phyloP scores from a whole-genome alignment of 331 rosid genomes.

The Prunus yedoensis region DNA sequence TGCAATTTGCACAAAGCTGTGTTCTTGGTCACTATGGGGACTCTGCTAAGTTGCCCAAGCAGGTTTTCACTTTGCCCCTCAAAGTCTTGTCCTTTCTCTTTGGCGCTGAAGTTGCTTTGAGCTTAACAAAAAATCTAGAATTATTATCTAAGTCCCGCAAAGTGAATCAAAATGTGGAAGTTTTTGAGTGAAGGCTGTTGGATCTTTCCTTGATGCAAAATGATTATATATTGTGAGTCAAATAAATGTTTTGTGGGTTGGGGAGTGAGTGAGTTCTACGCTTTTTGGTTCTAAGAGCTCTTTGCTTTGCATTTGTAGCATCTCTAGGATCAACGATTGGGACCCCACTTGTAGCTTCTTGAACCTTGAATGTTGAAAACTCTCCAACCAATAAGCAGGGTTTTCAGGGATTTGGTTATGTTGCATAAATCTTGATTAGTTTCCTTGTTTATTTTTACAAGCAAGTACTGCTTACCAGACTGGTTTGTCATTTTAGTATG shows the following conservation, averaged over 20 bases:
- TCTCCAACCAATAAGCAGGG: too few species aligned
- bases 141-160: neutral
- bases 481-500: neutral
- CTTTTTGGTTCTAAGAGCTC: too few species aligned
- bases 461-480: neutral
- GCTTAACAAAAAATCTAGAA: neutral
- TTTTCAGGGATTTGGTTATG: neutral
- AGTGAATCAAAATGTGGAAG: neutral
- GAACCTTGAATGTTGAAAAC: neutral
- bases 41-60: slow-evolving; percentile 61
- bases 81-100: neutral
- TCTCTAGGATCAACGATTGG: too few species aligned
- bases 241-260: too few species aligned
- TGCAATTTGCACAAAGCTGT: slow-evolving; percentile 66
- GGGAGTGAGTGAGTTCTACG: too few species aligned
- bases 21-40: slow-evolving; percentile 68
- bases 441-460: neutral
- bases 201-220: neutral
- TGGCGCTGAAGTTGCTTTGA: neutral
- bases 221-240: neutral
- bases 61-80: slow-evolving; percentile 45
- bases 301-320: too few species aligned
- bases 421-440: neutral
- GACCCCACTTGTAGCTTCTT: neutral
- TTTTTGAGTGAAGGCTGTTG: neutral